Evolutionary conservation across 2,329 filamentous ascomycete species (phyloP).

Genomic region (Nemania sp.): DNA sequence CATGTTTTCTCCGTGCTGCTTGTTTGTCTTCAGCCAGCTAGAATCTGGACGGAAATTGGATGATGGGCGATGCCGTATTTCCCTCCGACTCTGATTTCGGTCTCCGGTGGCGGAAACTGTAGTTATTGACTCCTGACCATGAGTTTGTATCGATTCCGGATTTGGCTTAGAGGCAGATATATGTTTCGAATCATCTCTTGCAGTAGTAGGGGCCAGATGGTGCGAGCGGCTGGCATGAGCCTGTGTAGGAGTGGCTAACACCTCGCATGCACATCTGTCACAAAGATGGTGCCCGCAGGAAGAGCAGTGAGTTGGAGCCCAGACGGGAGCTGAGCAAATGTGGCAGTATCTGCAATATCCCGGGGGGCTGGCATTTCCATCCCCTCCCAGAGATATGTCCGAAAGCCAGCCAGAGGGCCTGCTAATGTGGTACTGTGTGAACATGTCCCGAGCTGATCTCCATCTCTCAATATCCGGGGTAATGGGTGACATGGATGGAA

Average conservation of each 20-base stretch:
- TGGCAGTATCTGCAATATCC: conserved; percentile 59
- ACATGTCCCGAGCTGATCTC: conserved; percentile 61
- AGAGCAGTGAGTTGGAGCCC: conserved; percentile 56
- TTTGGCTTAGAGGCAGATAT: conserved; percentile 22
- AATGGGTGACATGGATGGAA: conserved; percentile 39
- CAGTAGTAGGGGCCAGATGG: conserved; percentile 36
- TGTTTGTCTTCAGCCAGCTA: conserved; percentile 17
- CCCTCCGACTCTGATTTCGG: not conserved
- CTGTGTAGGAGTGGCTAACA: conserved; percentile 44
- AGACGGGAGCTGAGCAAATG: conserved; percentile 59
- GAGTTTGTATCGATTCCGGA: conserved; percentile 4
- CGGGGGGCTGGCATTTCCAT: conserved; percentile 50
- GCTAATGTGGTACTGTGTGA: conserved; percentile 60
- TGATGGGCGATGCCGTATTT: conserved; percentile 9
- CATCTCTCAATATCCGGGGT: conserved; percentile 54
- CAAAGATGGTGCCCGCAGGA: conserved; percentile 66
- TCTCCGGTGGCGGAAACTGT: not conserved
- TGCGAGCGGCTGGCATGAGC: conserved; percentile 42
- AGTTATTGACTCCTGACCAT: not conserved
- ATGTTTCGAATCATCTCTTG: conserved; percentile 34
- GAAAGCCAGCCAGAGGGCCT: conserved; percentile 61
- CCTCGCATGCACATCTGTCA: conserved; percentile 58
- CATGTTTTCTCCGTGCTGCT: not conserved
- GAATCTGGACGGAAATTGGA: conserved; percentile 3
- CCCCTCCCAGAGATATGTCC: conserved; percentile 52